Base-by-base conservation (phyloP, 2,329 filamentous ascomycete genomes). In the Diaporthe longicolla region DNA sequence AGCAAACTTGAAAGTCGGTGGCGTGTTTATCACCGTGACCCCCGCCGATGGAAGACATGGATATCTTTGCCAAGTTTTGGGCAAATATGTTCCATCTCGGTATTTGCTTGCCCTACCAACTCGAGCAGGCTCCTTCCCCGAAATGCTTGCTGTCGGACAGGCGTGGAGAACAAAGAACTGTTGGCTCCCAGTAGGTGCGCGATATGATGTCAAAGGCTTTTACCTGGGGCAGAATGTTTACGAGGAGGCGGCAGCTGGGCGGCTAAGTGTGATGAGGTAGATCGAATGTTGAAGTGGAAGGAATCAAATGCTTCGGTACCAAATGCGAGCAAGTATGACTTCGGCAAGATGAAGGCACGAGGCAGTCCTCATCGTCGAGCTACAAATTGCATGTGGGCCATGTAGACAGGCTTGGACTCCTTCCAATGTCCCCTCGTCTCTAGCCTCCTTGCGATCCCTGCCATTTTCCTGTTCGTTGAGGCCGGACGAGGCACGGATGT, bases 1-100 rank as follows among this genome's bases (percentile, higher is more conserved):
- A 10, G 58, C 78, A 26, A 82, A 83, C 75, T 79, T 84, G n/a
- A 80, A 78, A 65, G 78, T 79, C 0, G 82, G 80, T 7, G 82
- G 82, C 2, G 76, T 76, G 26, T 83, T 83, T 70, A 77, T 84
- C 50, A 79, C 78, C 10, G 69, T 84, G n/a, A 80, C 69, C 72
- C 21, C 73, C 71, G 1, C 48, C 50, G 4, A 71, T 45, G 7
- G 73, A 75, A 5, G 75, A 78, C 29, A 50, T 76, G 4, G 76
- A 74, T 43, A 59, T 59, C 3, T 70, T 74, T 17, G 74, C 54
- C 8, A 29, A 66, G 26, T 43, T 35, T 9, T 65, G 61, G 43
- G 71, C 54, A 13, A 57, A 68, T 1, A 13, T 40, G 37, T 70
- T 5, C 57, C 72, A 40, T 8, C 7, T 17, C 71, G 35, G 52